These are phyloP conservation scores for Chytriomyces confervae DNA, from an alignment of 192 early-diverging fungal species.

Conservation along the genomic window DNA sequence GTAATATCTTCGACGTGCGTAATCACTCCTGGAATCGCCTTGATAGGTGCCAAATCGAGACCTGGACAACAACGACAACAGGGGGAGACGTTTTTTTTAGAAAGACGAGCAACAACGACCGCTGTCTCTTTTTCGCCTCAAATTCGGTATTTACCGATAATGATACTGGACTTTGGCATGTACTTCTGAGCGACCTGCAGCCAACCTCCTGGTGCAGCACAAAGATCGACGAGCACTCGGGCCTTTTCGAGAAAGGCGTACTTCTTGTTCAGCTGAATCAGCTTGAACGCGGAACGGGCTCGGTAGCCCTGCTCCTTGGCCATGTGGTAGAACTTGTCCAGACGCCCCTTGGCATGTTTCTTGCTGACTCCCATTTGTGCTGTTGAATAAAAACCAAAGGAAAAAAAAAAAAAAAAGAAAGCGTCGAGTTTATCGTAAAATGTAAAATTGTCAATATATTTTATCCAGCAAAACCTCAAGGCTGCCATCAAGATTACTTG, in stretches of 20 bases:
- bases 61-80: conserved; percentile 27
- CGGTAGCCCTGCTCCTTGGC: conserved; percentile 99
- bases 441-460: neutral
- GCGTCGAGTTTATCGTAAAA: neutral
- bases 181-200: conserved; percentile 97
- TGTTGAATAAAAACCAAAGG: neutral
- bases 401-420: conserved; percentile 18
- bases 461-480: neutral
- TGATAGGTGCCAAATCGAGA: conserved; percentile 95
- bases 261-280: conserved; percentile 99
- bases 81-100: neutral
- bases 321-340: conserved; percentile 99
- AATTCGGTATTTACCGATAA: conserved; percentile 66
- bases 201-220: conserved; percentile 99
- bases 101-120: neutral
- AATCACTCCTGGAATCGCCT: conserved; percentile 93
- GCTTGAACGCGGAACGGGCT: conserved; percentile 98
- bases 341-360: conserved; percentile 84
- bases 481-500: neutral
- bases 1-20: conserved; percentile 98
- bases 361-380: conserved; percentile 46
- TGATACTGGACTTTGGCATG: conserved; percentile 94
- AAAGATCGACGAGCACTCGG: conserved; percentile 91
- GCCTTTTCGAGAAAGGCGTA: conserved; percentile 93
- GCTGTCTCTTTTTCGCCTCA: neutral